These are phyloP conservation scores for Spergularia azorica DNA, from an alignment of 179 eudicot genomes.

Conservation along the genomic window DNA sequence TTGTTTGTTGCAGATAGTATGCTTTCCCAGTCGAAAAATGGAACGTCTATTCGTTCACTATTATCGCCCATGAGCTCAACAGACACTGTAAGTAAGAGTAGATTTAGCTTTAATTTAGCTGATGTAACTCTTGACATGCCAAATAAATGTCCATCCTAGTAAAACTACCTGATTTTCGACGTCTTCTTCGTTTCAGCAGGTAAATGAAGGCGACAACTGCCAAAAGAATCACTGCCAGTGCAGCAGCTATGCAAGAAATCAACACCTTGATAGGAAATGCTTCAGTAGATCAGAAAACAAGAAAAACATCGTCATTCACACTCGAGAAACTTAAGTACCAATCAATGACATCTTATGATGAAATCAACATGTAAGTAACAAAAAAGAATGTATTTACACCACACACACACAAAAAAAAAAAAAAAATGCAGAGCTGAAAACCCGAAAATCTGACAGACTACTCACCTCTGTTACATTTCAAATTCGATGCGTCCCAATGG, in stretches of 20 bases:
- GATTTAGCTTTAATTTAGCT: too few species aligned
- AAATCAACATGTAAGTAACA: too few species aligned
- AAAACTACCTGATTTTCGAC: constrained; percentile 5
- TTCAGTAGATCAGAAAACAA: background rate
- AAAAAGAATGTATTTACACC: too few species aligned
- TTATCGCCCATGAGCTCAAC: constrained; percentile 23
- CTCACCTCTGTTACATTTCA: constrained; percentile 30
- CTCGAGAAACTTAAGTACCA: background rate
- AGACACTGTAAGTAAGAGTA: constrained; percentile 3
- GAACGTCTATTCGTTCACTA: constrained; percentile 25
- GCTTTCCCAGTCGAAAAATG: constrained; percentile 30
- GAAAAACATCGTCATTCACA: constrained; percentile 5
- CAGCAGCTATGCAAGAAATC: constrained; percentile 22
- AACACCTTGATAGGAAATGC: constrained; percentile 16
- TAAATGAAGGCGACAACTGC: constrained; percentile 2
- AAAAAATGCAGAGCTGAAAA: too few species aligned
- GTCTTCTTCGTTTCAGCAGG: constrained; percentile 4
- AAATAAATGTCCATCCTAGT: background rate
- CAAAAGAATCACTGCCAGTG: constrained; percentile 12
- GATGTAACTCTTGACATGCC: background rate
- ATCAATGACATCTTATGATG: background rate
- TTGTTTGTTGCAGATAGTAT: constrained; percentile 42
- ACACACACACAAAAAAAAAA: too few species aligned
- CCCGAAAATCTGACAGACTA: background rate
- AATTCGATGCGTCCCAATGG: constrained; percentile 20